Conservation (phyloP, 495 filamentous ascomycete genomes). For the Parathielavia hyrcaniae region DNA sequence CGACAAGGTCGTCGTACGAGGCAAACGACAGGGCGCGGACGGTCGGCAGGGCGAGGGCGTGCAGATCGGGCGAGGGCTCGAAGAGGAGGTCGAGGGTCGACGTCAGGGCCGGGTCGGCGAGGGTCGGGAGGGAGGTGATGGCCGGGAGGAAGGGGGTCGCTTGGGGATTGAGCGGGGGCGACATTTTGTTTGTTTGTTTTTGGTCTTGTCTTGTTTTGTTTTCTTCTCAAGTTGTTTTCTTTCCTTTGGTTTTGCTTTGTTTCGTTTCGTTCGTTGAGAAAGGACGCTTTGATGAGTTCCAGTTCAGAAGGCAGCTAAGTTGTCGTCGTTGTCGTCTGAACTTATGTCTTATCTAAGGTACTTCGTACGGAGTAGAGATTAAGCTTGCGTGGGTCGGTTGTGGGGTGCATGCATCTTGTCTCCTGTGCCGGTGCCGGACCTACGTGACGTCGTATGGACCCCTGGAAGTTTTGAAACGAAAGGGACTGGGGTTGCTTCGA, state of each 20-base stretch:
- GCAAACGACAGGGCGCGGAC: conserved; percentile 58
- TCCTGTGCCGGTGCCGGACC: background rate
- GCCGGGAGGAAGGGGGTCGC: conserved; percentile 33
- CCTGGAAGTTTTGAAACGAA: no score
- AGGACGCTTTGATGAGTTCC: no score
- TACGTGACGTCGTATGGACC: background rate
- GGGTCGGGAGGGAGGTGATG: conserved; percentile 29
- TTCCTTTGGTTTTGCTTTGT: no score
- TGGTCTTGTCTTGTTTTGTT: no score
- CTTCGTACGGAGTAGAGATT: no score
- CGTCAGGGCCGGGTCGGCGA: conserved; percentile 40
- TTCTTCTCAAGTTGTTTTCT: no score
- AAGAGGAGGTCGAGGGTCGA: conserved; percentile 76
- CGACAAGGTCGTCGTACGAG: conserved; percentile 30
- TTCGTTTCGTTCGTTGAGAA: no score
- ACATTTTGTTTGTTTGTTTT: background rate
- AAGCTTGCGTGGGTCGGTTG: background rate
- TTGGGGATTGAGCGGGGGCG: conserved; percentile 2
- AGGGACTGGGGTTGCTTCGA: no score
- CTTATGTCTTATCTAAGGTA: no score
- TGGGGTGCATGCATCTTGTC: background rate
- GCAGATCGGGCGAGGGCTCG: conserved; percentile 72
- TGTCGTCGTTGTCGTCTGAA: no score
- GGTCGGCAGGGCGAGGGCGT: conserved; percentile 60
- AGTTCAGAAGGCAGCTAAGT: no score